Base-by-base conservation (phyloP, 192 early-diverging fungal genomes). In the Backusella parvicylindrica region DNA sequence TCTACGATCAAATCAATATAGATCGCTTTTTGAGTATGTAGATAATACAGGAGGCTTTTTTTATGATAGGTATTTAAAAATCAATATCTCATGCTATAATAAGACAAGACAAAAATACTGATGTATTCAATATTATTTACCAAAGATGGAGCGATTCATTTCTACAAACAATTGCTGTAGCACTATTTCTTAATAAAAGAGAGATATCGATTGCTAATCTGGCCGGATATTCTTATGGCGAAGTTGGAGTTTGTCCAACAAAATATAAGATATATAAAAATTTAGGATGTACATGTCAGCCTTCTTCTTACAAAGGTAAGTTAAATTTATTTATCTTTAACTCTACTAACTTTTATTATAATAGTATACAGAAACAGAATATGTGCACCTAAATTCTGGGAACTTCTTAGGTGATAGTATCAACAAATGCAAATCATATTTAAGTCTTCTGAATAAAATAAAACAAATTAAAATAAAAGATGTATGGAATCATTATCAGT, bases 1-100 rank as follows among this genome's bases (percentile, higher is more conserved):
- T 69, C 89, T 90, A 73, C 81, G 91, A 47, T 91, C 87, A 73
- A 71, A 86, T 18, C 82, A 81, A 0, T 95, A 96, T 79, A 80
- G 81, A 33, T 76, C 83, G 28, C 92, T 87, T 49, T 93, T 93
- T 78, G 82, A 92, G n/a, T 83, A 86, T 53, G 77, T 97, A 31
- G 95, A 97, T 72, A 76, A 86, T 47, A 70, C 81, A 5, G 95
- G 95, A 26, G 95, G 95, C 6, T 96, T 95, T 84, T 96, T 93
- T 75, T 96, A 96, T 77, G 94, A 94, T 77, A 76, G 91, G 68
- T 92, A 60, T 8, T 28, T 28, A 60, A 3, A 23, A 28, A 0
- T 12, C 1, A 31, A n/a, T 31, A 6, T 18, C 4, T 47, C 18
- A 47, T 47, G 7, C 1, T 18, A 16, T 47, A n/a, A 7, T 0